Evolutionary conservation across 225 moss, liverwort and hornwort genomes (phyloP), one percentile per base, ranked within the genome.

Genomic region (Straminergon stramineum): DNA sequence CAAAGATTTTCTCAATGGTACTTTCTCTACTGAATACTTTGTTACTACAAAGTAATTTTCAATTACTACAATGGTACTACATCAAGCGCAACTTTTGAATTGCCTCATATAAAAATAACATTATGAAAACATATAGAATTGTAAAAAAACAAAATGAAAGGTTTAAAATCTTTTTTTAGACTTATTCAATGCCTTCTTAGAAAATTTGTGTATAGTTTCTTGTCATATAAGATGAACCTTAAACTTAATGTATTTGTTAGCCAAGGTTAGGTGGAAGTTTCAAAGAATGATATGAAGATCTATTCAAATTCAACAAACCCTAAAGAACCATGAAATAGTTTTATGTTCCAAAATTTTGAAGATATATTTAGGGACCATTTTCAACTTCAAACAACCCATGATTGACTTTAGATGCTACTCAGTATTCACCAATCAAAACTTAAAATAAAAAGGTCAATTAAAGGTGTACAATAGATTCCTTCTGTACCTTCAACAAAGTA

Each of bases 1-100:
- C 0, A 2, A 48, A n/a, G 11, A 3, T 10, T 74, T 28, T 1
- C 17, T 1, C 1, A 4, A 48, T 5, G 3, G 15, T 26, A 5
- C 28, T 45, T 43, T 73, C 5, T 9, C 2, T 48, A 48, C 48
- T 10, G 9, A 48, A 48, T 48, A 48, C 48, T 48, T 10, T 75
- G 0, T 75, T 19, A 6, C 0, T 32, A 0, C 2, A 19, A 51
- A 75, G 4, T 7, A 41, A 19, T 31, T 51, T 51, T 51, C 2
- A 0, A 12, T 11, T 31, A 7, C 0, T 51, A 1, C 16, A 75
- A 75, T 48, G 48, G 48, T 51, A 32, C 0, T 51, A 17, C 19
- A 75, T 31, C 11, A 31, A 75, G 51, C 0, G 18, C 11, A 31
- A 75, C 3, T 75, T 24, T 18, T 18, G 8, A 2, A 75, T 2